phyloP scores from a whole-genome alignment of 2,329 filamentous ascomycete genomes.

The Ophiostoma sp. region DNA sequence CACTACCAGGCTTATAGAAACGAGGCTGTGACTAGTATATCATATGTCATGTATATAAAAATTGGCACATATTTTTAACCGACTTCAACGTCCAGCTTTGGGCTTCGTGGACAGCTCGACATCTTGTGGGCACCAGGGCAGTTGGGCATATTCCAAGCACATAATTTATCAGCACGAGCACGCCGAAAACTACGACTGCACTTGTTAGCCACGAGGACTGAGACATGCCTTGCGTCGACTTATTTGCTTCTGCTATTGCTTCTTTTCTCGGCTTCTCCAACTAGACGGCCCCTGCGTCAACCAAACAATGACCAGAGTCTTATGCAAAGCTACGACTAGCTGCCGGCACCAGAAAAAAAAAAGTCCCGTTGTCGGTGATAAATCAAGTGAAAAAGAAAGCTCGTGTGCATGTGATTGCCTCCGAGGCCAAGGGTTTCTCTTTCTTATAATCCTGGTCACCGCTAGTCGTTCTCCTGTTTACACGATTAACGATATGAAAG shows the following conservation, averaged over 20 bases:
- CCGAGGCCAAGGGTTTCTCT: not conserved
- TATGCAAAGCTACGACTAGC: not conserved
- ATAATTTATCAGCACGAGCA: no score
- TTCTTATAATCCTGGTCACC: not conserved
- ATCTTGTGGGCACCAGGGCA: no score
- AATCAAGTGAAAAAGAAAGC: not conserved
- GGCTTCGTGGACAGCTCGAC: no score
- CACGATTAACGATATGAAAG: not conserved
- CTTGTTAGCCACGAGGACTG: not conserved
- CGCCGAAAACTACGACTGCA: no score
- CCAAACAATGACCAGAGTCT: not conserved
- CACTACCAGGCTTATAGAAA: no score
- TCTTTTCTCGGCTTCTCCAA: not conserved
- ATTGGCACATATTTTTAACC: no score
- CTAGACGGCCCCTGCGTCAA: not conserved
- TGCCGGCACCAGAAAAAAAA: not conserved
- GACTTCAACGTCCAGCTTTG: no score
- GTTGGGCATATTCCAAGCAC: no score
- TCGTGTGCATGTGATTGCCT: not conserved
- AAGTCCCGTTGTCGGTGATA: not conserved
- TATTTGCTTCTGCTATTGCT: not conserved
- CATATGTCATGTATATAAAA: no score
- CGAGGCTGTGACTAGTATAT: no score
- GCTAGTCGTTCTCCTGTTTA: not conserved
- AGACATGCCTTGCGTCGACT: not conserved